Conservation (phyloP, 1,139 yeast genomes). For the Kurtzmaniella quercitrusa region DNA sequence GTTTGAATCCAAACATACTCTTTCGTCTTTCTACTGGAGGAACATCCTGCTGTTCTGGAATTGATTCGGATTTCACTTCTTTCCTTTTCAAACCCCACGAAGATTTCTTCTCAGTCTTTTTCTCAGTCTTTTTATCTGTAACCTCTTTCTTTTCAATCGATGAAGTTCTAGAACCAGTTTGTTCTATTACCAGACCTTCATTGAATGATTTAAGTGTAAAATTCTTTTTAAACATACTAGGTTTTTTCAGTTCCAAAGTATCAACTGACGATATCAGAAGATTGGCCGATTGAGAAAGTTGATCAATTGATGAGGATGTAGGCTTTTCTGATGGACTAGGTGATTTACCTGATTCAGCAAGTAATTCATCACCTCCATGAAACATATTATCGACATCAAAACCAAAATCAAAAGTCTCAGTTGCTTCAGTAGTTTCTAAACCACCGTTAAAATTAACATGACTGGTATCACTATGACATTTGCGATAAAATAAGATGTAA, state of each 20-base stretch:
- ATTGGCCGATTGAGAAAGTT: background rate
- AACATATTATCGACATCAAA: conserved; percentile 30
- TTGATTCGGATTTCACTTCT: conserved; percentile 20
- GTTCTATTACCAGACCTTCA: conserved; percentile 15
- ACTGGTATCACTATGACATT: conserved; percentile 17
- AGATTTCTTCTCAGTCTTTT: conserved; percentile 3
- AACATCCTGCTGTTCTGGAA: conserved; percentile 9
- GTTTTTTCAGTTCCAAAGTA: conserved; percentile 6
- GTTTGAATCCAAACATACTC: conserved; percentile 38
- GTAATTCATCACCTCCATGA: conserved; percentile 26
- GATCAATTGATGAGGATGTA: background rate
- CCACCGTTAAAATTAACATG: too few species aligned
- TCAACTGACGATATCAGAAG: background rate
- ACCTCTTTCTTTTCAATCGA: background rate
- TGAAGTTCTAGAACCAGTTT: conserved; percentile 4
- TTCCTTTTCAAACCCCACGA: conserved; percentile 29
- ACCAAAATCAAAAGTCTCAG: conserved; percentile 29
- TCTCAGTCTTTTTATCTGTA: background rate
- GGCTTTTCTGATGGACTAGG: background rate
- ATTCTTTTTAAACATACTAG: conserved; percentile 27
- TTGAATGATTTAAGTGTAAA: conserved; percentile 15
- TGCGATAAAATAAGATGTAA: conserved; percentile 72
- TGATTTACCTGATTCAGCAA: conserved; percentile 7
- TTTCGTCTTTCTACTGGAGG: conserved; percentile 19
- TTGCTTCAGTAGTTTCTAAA: conserved; percentile 13